Conservation (phyloP, 441 rosid species). For the Aquilaria agallochum region DNA sequence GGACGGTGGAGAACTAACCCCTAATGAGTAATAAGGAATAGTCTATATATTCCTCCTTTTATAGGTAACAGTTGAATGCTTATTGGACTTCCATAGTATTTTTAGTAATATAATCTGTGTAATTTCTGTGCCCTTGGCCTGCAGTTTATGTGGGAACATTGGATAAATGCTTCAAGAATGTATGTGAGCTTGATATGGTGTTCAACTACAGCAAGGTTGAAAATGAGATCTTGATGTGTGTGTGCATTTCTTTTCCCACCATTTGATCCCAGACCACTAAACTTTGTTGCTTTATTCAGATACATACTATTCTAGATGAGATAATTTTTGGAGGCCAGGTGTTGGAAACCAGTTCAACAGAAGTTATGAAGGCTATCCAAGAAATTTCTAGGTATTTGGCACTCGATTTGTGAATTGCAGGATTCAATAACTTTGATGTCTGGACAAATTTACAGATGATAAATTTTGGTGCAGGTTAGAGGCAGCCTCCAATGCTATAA, state of each 20-base stretch:
- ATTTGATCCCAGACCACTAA: not conserved
- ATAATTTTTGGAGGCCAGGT: conserved; percentile 95
- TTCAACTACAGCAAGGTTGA: conserved; percentile 90
- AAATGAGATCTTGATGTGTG: conserved; percentile 7
- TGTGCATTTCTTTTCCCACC: not conserved
- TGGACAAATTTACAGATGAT: not conserved
- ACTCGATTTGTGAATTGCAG: not conserved
- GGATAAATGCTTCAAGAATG: conserved; percentile 98
- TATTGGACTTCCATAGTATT: no score
- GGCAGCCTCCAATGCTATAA: conserved; percentile 63
- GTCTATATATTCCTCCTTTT: no score
- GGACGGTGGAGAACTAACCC: no score
- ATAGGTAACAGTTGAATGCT: no score
- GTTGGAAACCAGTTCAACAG: conserved; percentile 82
- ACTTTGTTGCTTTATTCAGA: conserved; percentile 35
- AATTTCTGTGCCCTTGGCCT: conserved; percentile 1
- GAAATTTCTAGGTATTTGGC: conserved; percentile 71
- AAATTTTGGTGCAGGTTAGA: conserved; percentile 54
- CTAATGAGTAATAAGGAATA: no score
- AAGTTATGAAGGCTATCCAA: conserved; percentile 78
- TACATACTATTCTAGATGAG: conserved; percentile 83
- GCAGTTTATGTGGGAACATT: conserved; percentile 94
- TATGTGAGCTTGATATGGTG: conserved; percentile 89
- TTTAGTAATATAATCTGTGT: no score
- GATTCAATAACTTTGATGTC: not conserved